A percentile compares a stretch with the other conserved stretches of the same genome.
Evolutionary conservation across 2,329 filamentous ascomycete species (phyloP).

Genomic region (Emergomyces pasteurianus): DNA sequence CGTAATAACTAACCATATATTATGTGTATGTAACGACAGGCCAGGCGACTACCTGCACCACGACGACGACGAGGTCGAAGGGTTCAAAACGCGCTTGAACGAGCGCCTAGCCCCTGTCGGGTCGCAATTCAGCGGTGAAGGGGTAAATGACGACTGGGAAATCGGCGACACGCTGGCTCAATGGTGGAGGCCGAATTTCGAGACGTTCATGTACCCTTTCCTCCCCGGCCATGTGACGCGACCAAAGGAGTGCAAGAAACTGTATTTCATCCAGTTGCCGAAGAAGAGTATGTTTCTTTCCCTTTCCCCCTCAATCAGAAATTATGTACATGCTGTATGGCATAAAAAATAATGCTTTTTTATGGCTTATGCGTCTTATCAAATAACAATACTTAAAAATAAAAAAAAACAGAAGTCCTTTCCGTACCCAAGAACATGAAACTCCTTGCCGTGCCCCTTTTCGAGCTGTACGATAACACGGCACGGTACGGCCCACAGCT

Average conservation of each 20-base stretch:
- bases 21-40: constrained; percentile 24
- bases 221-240: constrained; percentile 90
- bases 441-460: constrained; percentile 86
- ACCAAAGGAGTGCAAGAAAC: constrained; percentile 98
- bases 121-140: constrained; percentile 65
- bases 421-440: constrained; percentile 99
- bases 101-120: constrained; percentile 90
- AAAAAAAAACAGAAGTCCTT: constrained; percentile 58
- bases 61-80: constrained; percentile 76
- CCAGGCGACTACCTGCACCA: constrained; percentile 88
- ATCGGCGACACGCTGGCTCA: constrained; percentile 90
- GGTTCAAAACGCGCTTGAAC: constrained; percentile 89
- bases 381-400: background rate
- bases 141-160: constrained; percentile 86
- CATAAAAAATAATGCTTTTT: no score
- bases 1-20: background rate
- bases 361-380: background rate
- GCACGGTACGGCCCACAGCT: constrained; percentile 89
- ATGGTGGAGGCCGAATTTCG: constrained; percentile 98
- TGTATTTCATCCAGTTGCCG: constrained; percentile 92
- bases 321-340: no score
- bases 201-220: constrained; percentile 99
- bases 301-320: no score
- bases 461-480: constrained; percentile 97
- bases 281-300: constrained; percentile 73